Percentiles rank a stretch among this genome's conserved stretches.
Evolutionary conservation across 2,329 filamentous ascomycete genomes (phyloP).

Genomic region (Ascosphaera apis): DNA sequence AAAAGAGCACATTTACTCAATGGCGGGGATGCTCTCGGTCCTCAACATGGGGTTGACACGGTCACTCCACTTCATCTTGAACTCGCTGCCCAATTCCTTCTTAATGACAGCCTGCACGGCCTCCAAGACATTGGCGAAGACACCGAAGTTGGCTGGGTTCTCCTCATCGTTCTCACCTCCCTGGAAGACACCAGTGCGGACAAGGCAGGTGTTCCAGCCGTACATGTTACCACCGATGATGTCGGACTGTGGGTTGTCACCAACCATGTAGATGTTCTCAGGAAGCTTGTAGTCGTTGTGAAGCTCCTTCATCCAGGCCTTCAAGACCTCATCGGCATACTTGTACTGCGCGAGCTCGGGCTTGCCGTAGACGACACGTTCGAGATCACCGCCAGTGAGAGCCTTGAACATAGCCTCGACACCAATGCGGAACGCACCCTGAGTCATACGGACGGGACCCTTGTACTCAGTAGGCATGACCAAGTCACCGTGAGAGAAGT

Average conservation of each 20-base stretch:
- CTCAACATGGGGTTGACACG: slow-evolving; percentile 44
- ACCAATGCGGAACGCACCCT: slow-evolving; percentile 52
- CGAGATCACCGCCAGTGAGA: slow-evolving; percentile 44
- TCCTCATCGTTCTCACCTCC: slow-evolving; percentile 52
- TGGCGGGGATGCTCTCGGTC: slow-evolving; percentile 28
- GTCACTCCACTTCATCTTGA: slow-evolving; percentile 50
- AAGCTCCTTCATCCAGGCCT: slow-evolving; percentile 52
- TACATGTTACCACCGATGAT: slow-evolving; percentile 62
- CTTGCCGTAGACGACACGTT: slow-evolving; percentile 57
- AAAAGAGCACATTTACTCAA: slow-evolving; percentile 24
- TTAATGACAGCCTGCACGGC: slow-evolving; percentile 43
- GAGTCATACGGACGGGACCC: slow-evolving; percentile 39
- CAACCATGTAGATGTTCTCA: slow-evolving; percentile 52
- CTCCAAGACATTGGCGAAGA: slow-evolving; percentile 50
- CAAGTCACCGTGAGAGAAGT: slow-evolving; percentile 44
- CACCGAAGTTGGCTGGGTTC: slow-evolving; percentile 56
- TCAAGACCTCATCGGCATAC: slow-evolving; percentile 51
- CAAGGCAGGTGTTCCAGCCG: slow-evolving; percentile 59
- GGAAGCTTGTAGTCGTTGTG: slow-evolving; percentile 49
- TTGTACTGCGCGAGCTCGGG: slow-evolving; percentile 55
- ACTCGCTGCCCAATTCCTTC: slow-evolving; percentile 50
- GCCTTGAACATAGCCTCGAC: slow-evolving; percentile 43
- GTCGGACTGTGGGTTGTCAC: slow-evolving; percentile 51
- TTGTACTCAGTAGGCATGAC: slow-evolving; percentile 41
- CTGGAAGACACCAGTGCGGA: slow-evolving; percentile 58